Percentiles rank a stretch among this genome's conserved stretches.
These are phyloP conservation scores for Limnomonas spitsbergensis DNA, from an alignment of 139 green algal genomes.

Conservation along the genomic window DNA sequence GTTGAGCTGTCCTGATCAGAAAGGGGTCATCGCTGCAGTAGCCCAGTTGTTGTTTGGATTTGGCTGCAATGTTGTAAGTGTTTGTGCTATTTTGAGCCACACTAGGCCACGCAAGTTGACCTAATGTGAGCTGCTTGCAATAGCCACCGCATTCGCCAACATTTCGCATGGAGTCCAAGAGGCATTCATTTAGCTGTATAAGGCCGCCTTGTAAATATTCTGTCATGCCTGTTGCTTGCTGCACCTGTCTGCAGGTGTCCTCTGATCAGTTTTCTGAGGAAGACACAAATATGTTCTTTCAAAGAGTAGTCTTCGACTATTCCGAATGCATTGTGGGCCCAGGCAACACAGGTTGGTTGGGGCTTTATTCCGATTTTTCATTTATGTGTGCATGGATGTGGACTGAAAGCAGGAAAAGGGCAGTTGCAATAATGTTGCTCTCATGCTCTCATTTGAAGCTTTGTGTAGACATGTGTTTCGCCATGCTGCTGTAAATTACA, in stretches of 20 bases:
- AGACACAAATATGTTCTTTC: slow-evolving; percentile 58
- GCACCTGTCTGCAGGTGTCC: not conserved
- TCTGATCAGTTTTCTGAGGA: slow-evolving; percentile 60
- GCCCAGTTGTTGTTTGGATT: slow-evolving; percentile 65
- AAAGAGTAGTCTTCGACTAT: slow-evolving; percentile 65
- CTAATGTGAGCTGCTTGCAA: not conserved
- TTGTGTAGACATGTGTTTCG: not conserved
- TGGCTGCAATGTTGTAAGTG: slow-evolving; percentile 69
- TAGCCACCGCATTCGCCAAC: not conserved
- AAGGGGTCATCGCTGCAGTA: slow-evolving; percentile 63
- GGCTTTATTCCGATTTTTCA: not conserved
- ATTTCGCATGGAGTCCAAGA: slow-evolving; percentile 2
- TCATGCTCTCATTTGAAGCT: not conserved
- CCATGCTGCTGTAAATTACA: no score
- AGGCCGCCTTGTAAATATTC: not conserved
- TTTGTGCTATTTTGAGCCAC: no score
- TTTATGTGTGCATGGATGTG: no score
- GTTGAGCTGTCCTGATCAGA: slow-evolving; percentile 56
- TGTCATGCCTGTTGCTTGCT: not conserved
- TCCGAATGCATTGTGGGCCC: slow-evolving; percentile 61
- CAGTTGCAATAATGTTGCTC: not conserved
- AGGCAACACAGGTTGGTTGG: slow-evolving; percentile 42
- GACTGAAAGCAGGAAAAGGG: not conserved
- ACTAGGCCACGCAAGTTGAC: not conserved
- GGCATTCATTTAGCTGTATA: not conserved